Evolutionary conservation across 352 stramenopile genomes (phyloP), one percentile per base, ranked within the genome.

Genomic region (Phytophthora constricta): DNA sequence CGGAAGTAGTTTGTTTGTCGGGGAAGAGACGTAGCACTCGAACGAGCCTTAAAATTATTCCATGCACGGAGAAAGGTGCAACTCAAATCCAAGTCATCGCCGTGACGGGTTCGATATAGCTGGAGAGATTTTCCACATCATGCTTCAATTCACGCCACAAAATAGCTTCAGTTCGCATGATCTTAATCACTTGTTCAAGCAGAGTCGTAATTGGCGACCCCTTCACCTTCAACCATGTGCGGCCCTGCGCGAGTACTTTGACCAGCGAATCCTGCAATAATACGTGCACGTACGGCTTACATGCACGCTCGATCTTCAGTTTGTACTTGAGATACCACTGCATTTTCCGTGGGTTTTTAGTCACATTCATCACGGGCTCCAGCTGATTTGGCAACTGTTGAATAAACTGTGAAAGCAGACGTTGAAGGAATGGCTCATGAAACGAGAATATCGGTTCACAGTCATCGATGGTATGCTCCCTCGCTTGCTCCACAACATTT

Each of bases 331-430:
- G 59, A 27, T 89, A 92, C 42, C 81, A 92, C 4, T 64, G 70
- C 55, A 90, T 62, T 50, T 89, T 92, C 1, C 82, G 80, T 10
- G 79, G 60, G 33, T 80, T 89, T 48, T 76, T 89, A 11, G 78
- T 89, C 22, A 74, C 59, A 46, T 92, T 86, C 28, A 66, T 64
- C 5, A 92, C 60, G 1, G 84, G 55, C 2, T 56, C 28, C 33
- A 91, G 58, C 9, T 68, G 49, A 11, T 49, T 48, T 1, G 79
- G 83, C 20, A 90, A 58, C 4, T 80, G 71, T 25, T 73, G 77
- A 22, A 78, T 82, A 59, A 87, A 77, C 13, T 58, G 62, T 1
- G 68, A 81, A 13, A 89, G 8, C 13, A 88, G 25, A 26, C 70
- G 61, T 5, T 60, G 55, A 3, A 89, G 25, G 31, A 88, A 87